Base-by-base conservation (phyloP, 768 basidiomycete species). In the Dioszegia crocea region DNA sequence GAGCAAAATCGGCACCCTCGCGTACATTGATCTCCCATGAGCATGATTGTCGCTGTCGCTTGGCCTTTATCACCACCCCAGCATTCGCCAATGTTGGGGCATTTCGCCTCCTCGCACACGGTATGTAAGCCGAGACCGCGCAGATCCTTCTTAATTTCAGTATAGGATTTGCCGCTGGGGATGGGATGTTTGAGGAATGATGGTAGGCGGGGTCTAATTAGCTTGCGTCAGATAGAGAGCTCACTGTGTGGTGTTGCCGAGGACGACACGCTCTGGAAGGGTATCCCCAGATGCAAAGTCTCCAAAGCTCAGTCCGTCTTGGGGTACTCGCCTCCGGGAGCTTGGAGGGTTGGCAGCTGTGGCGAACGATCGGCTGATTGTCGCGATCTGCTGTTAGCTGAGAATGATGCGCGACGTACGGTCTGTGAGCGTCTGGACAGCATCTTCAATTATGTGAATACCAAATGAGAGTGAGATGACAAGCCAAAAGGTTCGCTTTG, bases 71-170 rank as follows among this genome's bases (percentile, higher is more conserved):
- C 78, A 9, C 92, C 92, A 40, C 96, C 91, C 96, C 96, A 99
- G 71, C 96, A 99, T 71, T 98, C 94, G n/a, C 94, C 96, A 56
- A 99, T 97, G 71, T 99, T 99, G 0, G 96, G 96, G 80, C 96
- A 99, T 62, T 93, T 83, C 33, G 96, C 96, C 76, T 99, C 96
- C 78, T 99, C 96, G 71, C 96, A 99, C 1, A 99, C 96, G 0
- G 96, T 99, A 71, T 96, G 91, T 47, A 99, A 80, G 8, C 84
- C 84, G 1, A 99, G 83, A 1, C 93, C 94, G 52, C 96, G 82
- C 14, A 99, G 82, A 77, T 99, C 96, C 65, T 87, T 89, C 83
- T 94, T 97, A 64, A 99, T 97, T 71, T 85, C 89, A 64, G 84
- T 86, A 77, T 87, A 99, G 1, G 92, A 91, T 11, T 81, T 80